phyloP scores from a whole-genome alignment of 768 basidiomycete genomes.

The Tylopilus felleus region DNA sequence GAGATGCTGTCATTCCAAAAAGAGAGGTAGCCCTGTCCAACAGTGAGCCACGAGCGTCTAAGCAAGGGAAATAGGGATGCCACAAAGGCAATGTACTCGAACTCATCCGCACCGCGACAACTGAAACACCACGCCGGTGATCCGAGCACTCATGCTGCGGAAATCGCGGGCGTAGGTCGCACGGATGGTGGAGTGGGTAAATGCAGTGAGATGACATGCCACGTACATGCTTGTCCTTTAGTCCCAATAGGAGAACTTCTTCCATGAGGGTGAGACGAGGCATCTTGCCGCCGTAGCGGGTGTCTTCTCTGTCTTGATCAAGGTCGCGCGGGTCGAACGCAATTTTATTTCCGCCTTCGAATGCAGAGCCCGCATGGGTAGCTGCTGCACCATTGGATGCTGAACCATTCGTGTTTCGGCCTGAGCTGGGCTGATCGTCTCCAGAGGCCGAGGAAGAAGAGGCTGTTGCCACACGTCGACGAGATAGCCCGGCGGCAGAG shows the following conservation, averaged over 20 bases:
- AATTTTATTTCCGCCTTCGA: slow-evolving; percentile 83
- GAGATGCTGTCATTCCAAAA: slow-evolving; percentile 99
- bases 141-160: slow-evolving; percentile 20
- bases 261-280: slow-evolving; percentile 94
- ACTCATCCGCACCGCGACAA: slow-evolving; percentile 1
- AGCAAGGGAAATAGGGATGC: slow-evolving; percentile 6
- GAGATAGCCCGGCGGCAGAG: slow-evolving; percentile 52
- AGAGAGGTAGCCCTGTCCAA: slow-evolving; percentile 78
- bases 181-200: slow-evolving; percentile 4
- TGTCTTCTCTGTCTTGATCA: slow-evolving; percentile 63
- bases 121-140: not conserved
- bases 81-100: slow-evolving; percentile 16
- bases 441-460: slow-evolving; percentile 36
- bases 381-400: slow-evolving; percentile 28
- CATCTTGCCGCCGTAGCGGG: slow-evolving; percentile 63
- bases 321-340: slow-evolving; percentile 94
- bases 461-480: slow-evolving; percentile 50
- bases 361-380: slow-evolving; percentile 75
- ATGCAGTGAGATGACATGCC: not conserved
- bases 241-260: slow-evolving; percentile 87
- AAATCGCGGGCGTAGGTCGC: slow-evolving; percentile 7
- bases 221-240: slow-evolving; percentile 94
- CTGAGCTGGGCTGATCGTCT: slow-evolving; percentile 36
- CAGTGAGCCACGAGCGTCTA: slow-evolving; percentile 9
- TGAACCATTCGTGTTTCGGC: slow-evolving; percentile 30